Evolutionary conservation across 805 yeast genomes (phyloP).

Genomic region (Priceomyces melissophilus): DNA sequence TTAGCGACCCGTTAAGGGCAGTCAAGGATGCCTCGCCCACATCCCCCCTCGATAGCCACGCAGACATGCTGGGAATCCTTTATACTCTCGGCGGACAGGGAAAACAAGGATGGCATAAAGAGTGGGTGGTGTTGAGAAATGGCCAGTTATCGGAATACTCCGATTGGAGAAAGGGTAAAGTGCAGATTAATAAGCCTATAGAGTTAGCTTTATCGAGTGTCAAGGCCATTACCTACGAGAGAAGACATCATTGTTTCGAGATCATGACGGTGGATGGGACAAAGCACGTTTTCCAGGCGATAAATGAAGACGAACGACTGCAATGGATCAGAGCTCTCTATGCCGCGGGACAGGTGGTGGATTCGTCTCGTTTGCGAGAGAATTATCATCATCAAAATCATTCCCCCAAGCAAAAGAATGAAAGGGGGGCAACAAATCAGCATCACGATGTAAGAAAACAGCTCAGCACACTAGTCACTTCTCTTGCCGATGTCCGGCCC

Average conservation of each 20-base stretch:
- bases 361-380: slow-evolving; percentile 16
- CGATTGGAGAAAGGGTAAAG: slow-evolving; percentile 74
- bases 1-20: slow-evolving; percentile 12
- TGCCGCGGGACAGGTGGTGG: slow-evolving; percentile 50
- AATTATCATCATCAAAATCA: slow-evolving; percentile 3
- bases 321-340: slow-evolving; percentile 66
- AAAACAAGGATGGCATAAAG: slow-evolving; percentile 80
- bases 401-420: slow-evolving; percentile 5
- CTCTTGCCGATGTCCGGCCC: slow-evolving; percentile 14
- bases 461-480: slow-evolving; percentile 9
- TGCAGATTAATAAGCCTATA: slow-evolving; percentile 61
- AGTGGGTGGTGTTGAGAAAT: slow-evolving; percentile 74
- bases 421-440: slow-evolving; percentile 5
- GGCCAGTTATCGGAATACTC: slow-evolving; percentile 68
- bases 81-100: slow-evolving; percentile 59
- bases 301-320: slow-evolving; percentile 61
- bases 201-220: slow-evolving; percentile 66
- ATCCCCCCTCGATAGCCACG: slow-evolving; percentile 20
- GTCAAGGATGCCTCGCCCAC: slow-evolving; percentile 5
- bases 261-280: slow-evolving; percentile 64
- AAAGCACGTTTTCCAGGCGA: slow-evolving; percentile 72
- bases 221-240: slow-evolving; percentile 46
- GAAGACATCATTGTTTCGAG: slow-evolving; percentile 64
- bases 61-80: slow-evolving; percentile 47
- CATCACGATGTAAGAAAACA: slow-evolving; percentile 6